phyloP scores from a whole-genome alignment of 2,329 filamentous ascomycete species.

The Sporothrix pallida region DNA sequence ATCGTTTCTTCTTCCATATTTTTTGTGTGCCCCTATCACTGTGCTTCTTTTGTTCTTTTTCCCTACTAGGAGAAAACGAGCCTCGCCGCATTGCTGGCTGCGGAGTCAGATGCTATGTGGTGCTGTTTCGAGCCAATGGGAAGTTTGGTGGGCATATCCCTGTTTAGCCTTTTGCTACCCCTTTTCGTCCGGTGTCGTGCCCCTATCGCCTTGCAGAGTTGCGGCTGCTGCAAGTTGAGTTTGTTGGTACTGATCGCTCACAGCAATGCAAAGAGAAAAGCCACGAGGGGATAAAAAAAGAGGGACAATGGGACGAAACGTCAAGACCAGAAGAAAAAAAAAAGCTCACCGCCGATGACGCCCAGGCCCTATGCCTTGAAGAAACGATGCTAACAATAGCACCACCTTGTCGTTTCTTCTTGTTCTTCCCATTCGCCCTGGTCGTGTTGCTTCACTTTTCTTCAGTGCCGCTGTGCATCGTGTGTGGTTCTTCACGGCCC shows the following conservation, averaged over 20 bases:
- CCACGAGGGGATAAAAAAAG: slow-evolving; percentile 5
- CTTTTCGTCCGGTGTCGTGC: slow-evolving; percentile 25
- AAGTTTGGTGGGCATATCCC: slow-evolving; percentile 4
- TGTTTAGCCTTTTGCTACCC: slow-evolving; percentile 32
- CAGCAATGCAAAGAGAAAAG: slow-evolving; percentile 17
- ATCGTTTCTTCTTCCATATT: not conserved
- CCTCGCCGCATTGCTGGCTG: slow-evolving; percentile 24
- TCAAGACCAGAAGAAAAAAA: not conserved
- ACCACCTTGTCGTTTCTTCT: not conserved
- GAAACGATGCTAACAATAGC: slow-evolving; percentile 10
- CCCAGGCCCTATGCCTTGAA: slow-evolving; percentile 8
- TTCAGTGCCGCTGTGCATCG: slow-evolving; percentile 19
- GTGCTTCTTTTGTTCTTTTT: not conserved
- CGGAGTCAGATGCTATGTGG: slow-evolving; percentile 24
- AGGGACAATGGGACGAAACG: not conserved
- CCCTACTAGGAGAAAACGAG: not conserved
- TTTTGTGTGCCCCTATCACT: not conserved
- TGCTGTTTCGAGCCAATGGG: slow-evolving; percentile 27
- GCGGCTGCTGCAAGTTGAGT: not conserved
- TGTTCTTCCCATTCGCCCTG: not conserved
- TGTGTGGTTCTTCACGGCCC: not conserved
- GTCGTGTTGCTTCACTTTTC: slow-evolving; percentile 14
- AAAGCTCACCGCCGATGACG: not conserved
- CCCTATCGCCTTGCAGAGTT: not conserved
- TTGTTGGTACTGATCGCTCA: not conserved